Evolutionary conservation across 768 basidiomycete species (phyloP).

Genomic region (Suillus luteus): DNA sequence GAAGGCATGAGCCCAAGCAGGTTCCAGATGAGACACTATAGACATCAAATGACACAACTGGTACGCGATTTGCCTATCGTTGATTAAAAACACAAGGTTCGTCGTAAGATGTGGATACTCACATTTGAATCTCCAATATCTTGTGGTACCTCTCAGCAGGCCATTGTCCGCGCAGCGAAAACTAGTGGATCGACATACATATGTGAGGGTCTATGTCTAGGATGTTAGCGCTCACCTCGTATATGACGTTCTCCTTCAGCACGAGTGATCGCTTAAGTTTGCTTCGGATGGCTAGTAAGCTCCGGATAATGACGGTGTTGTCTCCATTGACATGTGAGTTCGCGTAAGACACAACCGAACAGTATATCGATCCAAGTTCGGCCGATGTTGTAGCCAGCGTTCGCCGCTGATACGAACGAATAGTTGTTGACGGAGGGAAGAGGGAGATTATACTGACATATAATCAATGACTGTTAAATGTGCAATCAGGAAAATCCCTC

Average conservation of each 20-base stretch:
- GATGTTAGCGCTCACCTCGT: slow-evolving; percentile 53
- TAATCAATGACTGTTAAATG: slow-evolving; percentile 9
- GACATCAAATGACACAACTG: slow-evolving; percentile 75
- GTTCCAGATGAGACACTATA: slow-evolving; percentile 69
- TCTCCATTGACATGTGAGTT: slow-evolving; percentile 54
- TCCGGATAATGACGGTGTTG: slow-evolving; percentile 59
- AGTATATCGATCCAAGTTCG: slow-evolving; percentile 73
- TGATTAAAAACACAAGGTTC: not conserved
- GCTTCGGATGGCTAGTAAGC: slow-evolving; percentile 70
- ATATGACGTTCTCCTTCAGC: slow-evolving; percentile 58
- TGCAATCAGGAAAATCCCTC: slow-evolving; percentile 19
- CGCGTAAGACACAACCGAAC: slow-evolving; percentile 73
- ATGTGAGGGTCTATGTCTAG: not conserved
- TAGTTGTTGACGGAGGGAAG: slow-evolving; percentile 74
- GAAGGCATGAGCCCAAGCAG: slow-evolving; percentile 77
- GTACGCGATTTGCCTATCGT: slow-evolving; percentile 63
- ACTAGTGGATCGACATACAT: slow-evolving; percentile 40
- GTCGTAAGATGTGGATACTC: slow-evolving; percentile 22
- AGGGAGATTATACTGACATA: slow-evolving; percentile 61
- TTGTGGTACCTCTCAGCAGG: slow-evolving; percentile 76
- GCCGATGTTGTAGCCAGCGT: slow-evolving; percentile 67
- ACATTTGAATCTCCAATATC: slow-evolving; percentile 71
- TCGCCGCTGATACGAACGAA: slow-evolving; percentile 71
- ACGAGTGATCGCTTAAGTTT: slow-evolving; percentile 68
- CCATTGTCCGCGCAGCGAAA: slow-evolving; percentile 78